phyloP scores from a whole-genome alignment of 2,329 filamentous ascomycete genomes.

The Trichoderma cornu-damae region DNA sequence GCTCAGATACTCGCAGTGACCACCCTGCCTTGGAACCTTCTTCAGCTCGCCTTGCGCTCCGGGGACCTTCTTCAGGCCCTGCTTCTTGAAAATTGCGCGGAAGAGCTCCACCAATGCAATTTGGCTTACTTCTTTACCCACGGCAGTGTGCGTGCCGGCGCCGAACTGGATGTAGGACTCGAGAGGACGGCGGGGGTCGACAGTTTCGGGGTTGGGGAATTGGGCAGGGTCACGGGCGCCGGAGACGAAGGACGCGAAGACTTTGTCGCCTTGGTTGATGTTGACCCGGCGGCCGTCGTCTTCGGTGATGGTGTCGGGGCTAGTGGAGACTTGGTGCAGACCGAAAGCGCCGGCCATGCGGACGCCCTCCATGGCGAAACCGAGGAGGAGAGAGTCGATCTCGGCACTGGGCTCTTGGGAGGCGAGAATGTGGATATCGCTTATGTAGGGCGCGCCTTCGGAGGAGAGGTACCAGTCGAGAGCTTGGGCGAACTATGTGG shows the following conservation, averaged over 20 bases:
- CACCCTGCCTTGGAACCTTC: constrained; percentile 53
- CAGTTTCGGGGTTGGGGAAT: constrained; percentile 57
- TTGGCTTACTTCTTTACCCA: constrained; percentile 57
- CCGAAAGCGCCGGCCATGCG: constrained; percentile 61
- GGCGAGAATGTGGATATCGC: constrained; percentile 57
- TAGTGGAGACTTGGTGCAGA: constrained; percentile 52
- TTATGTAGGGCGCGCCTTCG: constrained; percentile 50
- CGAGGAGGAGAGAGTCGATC: constrained; percentile 58
- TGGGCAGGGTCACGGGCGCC: constrained; percentile 52
- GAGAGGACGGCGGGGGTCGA: constrained; percentile 59
- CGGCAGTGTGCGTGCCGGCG: constrained; percentile 56
- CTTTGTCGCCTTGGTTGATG: constrained; percentile 52
- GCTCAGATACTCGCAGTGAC: constrained; percentile 57
- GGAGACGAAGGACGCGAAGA: constrained; percentile 58
- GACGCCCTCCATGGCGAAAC: constrained; percentile 67
- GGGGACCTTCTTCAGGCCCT: constrained; percentile 55
- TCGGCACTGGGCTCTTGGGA: constrained; percentile 49
- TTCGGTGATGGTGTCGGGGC: constrained; percentile 42
- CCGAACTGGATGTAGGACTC: constrained; percentile 62
- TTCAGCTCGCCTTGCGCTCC: constrained; percentile 64
- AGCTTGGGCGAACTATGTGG: constrained; percentile 59
- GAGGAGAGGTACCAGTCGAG: constrained; percentile 66
- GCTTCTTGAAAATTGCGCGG: constrained; percentile 56
- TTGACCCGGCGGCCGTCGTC: constrained; percentile 48
- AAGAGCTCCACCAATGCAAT: constrained; percentile 64